Evolutionary conservation across 2,329 filamentous ascomycete genomes (phyloP), one percentile per base, ranked within the genome.

Genomic region (Keithomyces neogunnii): DNA sequence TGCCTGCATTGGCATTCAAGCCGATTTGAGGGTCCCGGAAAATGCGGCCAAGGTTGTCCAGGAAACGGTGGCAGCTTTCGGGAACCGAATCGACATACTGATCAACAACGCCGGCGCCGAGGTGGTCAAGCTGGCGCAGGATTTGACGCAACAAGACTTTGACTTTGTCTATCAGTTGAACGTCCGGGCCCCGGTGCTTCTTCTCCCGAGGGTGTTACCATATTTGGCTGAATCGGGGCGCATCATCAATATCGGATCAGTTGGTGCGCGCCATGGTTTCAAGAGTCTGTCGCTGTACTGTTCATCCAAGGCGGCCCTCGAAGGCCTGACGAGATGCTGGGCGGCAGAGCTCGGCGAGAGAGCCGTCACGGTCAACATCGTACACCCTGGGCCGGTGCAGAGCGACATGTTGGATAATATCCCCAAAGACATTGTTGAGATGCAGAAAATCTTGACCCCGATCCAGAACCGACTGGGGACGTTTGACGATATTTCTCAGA

Each of bases 311-410:
- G 78, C 77, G 0, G 82, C 80, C 5, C 61, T 85, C 13, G 81
- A 85, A 61, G 78, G 74, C 0, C 62, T 84, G 50, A 85, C 82
- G 8, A 68, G 80, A 5, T 74, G 70, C 44, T 79, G 79, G 73
- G 81, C 82, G 0, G 69, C 71, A 0, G 81, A 85, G 63, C 65
- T 85, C 7, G 81, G 81, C 0, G 60, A 54, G 3, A 64, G 73
- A 52, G 79, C 81, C 0, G 78, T 78, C 52, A 84, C 81, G 0
- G 81, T 82, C 30, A 86, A 85, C 56, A 70, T 73, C 0, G 75
- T 85, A 2, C 75, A 75, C 26, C 80, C 81, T 0, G 82, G 82
- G 0, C 80, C 81, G 0, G 76, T 82, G 5, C 65, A 76, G 63
- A 82, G 72, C 32, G 78, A 81, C 6, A 74, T 85, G 73, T 60